Percentiles rank a stretch among this genome's conserved stretches.
phyloP scores from a whole-genome alignment of 495 filamentous ascomycete species.

The Glonium stellatum region DNA sequence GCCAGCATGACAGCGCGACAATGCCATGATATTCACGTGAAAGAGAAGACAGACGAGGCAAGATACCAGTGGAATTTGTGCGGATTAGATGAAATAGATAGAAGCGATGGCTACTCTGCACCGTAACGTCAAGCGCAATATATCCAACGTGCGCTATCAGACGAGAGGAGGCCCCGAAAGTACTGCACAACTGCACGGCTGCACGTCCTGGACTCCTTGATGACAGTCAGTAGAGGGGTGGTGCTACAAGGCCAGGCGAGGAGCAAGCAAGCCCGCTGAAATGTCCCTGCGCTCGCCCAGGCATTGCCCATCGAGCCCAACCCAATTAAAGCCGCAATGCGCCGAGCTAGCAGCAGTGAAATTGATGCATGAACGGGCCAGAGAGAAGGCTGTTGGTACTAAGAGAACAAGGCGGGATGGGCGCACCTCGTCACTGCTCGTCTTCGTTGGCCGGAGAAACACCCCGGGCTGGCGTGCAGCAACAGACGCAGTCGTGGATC shows the following conservation, averaged over 20 bases:
- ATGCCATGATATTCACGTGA: not conserved
- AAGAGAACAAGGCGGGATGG: no score
- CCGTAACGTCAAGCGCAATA: slow-evolving; percentile 3
- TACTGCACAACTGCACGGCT: not conserved
- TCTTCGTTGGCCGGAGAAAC: not conserved
- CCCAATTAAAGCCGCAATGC: not conserved
- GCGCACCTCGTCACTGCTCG: not conserved
- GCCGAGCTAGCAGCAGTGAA: not conserved
- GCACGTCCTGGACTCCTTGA: not conserved
- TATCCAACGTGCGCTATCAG: not conserved
- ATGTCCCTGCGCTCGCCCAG: not conserved
- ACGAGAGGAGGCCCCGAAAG: not conserved
- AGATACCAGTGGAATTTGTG: not conserved
- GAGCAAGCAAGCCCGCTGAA: not conserved
- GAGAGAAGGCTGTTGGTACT: not conserved
- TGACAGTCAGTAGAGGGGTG: not conserved
- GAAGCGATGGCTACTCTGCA: not conserved
- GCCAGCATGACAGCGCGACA: not conserved
- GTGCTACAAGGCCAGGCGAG: not conserved
- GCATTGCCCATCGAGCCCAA: not conserved
- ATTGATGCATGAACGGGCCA: not conserved
- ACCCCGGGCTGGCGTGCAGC: not conserved
- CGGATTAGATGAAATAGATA: not conserved
- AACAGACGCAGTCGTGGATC: not conserved
- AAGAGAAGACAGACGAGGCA: not conserved